Evolutionary conservation across 441 rosid species (phyloP).

Genomic region (Gossypium davidsonii): DNA sequence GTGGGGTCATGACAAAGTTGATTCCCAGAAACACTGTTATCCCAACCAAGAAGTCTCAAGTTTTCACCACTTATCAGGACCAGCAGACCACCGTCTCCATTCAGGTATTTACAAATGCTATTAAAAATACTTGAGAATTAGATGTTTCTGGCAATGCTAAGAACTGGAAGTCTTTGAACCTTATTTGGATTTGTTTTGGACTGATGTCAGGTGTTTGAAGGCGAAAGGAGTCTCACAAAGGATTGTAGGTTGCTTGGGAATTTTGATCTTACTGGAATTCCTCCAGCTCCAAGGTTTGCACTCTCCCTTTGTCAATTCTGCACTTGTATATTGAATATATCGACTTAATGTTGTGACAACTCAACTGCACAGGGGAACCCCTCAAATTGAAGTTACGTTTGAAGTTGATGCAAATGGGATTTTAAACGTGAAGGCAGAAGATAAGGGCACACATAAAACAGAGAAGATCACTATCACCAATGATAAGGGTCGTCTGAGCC

Average conservation of each 20-base stretch:
- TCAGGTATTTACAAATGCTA: slow-evolving; percentile 43
- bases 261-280: slow-evolving; percentile 70
- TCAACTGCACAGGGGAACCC: slow-evolving; percentile 66
- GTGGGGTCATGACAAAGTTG: slow-evolving; percentile 99
- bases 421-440: slow-evolving; percentile 89
- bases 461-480: slow-evolving; percentile 97
- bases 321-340: background rate
- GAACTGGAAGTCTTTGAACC: background rate
- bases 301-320: background rate
- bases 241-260: slow-evolving; percentile 90
- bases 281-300: slow-evolving; percentile 81
- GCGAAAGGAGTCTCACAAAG: slow-evolving; percentile 96
- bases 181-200: slow-evolving; percentile 3
- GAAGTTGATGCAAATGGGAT: slow-evolving; percentile 98
- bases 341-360: background rate
- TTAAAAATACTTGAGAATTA: background rate
- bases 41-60: slow-evolving; percentile 98
- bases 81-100: slow-evolving; percentile 96
- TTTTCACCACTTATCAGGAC: slow-evolving; percentile 96
- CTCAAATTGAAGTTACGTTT: slow-evolving; percentile 94
- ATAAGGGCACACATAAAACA: slow-evolving; percentile 81
- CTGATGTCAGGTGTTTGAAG: slow-evolving; percentile 72
- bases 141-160: background rate
- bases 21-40: slow-evolving; percentile 97
- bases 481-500: slow-evolving; percentile 93